Evolutionary conservation across 139 green algal species (phyloP), one percentile per base, ranked within the genome.

Genomic region (Zygnema cylindricum): DNA sequence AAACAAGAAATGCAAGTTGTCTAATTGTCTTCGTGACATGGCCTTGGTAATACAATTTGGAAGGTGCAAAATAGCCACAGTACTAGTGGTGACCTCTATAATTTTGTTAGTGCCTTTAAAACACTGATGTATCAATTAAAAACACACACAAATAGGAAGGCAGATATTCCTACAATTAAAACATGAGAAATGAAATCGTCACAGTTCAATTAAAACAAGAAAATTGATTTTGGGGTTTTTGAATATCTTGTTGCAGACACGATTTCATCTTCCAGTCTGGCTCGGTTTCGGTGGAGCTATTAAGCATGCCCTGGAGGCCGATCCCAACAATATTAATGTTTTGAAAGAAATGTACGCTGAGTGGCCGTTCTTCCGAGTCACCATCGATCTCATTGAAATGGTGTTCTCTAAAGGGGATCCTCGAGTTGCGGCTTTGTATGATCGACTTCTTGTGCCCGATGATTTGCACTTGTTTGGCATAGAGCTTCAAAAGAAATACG

Each of bases 331-430:
- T 40, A 88, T 94, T 77, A 76, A 83, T 30, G 85, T 94, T 63
- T 91, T 97, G 76, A 94, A 93, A 84, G 91, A 94, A 73, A 99
- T 99, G 97, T 98, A 98, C 93, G 41, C 90, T n/a, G 92, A 97
- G 88, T 99, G 97, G 97, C 97, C 96, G 33, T 99, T 99, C 93
- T 99, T 99, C 94, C 94, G 94, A 21, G 95, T 93, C 25, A 94
- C 91, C 0, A 76, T 94, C 21, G 91, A 94, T 78, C 77, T 94
- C 33, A 39, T 94, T 0, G 91, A 94, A 76, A 94, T 94, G 91
- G 91, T 94, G 3, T 89, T 94, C 33, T 86, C 91, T 38, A 94
- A 94, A 85, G 85, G 87, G 16, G 91, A 94, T 82, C 82, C 84
- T 0, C 83, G 82, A n/a, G 54, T 92, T 7, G 88, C 83, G 35